Evolutionary conservation across 805 yeast genomes (phyloP).

Genomic region (Sugiyamaella smithiae): DNA sequence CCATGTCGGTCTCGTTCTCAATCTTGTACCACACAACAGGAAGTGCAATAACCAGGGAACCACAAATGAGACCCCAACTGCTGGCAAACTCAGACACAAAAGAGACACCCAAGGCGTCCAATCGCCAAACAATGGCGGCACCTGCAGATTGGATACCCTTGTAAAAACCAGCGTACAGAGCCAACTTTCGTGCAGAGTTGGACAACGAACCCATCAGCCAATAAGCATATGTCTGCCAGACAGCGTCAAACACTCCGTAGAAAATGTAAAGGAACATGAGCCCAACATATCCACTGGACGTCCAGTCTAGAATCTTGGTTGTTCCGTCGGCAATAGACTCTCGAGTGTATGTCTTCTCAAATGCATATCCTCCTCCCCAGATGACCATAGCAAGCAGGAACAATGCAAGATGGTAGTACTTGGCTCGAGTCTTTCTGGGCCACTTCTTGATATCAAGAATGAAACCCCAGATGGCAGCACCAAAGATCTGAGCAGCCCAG

Average conservation of each 20-base stretch:
- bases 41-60: slow-evolving; percentile 46
- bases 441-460: slow-evolving; percentile 45
- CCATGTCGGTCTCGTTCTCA: slow-evolving; percentile 42
- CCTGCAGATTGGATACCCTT: slow-evolving; percentile 65
- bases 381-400: slow-evolving; percentile 44
- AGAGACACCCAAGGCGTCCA: slow-evolving; percentile 42
- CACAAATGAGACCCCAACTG: slow-evolving; percentile 52
- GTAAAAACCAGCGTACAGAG: slow-evolving; percentile 59
- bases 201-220: slow-evolving; percentile 60
- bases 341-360: slow-evolving; percentile 44
- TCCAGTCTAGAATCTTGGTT: slow-evolving; percentile 42
- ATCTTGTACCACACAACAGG: slow-evolving; percentile 47
- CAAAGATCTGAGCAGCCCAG: slow-evolving; percentile 60
- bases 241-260: slow-evolving; percentile 58
- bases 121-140: slow-evolving; percentile 58
- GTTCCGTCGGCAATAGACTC: slow-evolving; percentile 31
- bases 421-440: slow-evolving; percentile 46
- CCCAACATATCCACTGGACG: slow-evolving; percentile 48
- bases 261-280: slow-evolving; percentile 61
- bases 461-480: slow-evolving; percentile 49
- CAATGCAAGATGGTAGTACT: slow-evolving; percentile 40
- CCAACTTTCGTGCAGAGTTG: slow-evolving; percentile 53
- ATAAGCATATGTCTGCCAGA: slow-evolving; percentile 56
- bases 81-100: slow-evolving; percentile 47
- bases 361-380: slow-evolving; percentile 59